These are phyloP conservation scores for Solanum chacoense DNA, from an alignment of 305 asterid genomes.

Conservation along the genomic window DNA sequence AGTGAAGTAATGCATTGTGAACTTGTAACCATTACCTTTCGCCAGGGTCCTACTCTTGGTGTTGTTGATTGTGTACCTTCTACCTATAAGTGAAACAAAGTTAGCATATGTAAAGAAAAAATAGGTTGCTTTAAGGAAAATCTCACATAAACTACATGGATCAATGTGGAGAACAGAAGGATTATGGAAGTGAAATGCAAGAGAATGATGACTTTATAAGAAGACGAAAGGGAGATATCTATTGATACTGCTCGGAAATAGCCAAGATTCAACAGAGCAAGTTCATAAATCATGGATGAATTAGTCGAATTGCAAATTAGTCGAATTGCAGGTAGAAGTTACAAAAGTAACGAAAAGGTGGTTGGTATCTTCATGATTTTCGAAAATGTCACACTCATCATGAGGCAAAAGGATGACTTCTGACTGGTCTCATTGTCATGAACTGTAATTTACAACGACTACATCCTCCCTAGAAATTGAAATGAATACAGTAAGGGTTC, in stretches of 20 bases:
- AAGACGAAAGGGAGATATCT: background rate
- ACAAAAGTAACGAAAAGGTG: background rate
- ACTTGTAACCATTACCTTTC: constrained; percentile 45
- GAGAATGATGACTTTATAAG: background rate
- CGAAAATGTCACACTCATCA: background rate
- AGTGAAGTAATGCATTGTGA: background rate
- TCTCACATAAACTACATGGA: background rate
- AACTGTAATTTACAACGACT: background rate
- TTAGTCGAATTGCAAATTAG: background rate
- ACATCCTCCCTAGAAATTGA: background rate
- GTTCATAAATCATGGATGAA: background rate
- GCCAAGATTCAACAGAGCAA: background rate
- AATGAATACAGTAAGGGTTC: background rate
- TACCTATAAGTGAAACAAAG: constrained; percentile 29
- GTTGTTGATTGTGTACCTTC: constrained; percentile 48
- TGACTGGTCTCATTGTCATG: background rate
- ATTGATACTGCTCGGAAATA: background rate
- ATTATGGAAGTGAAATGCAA: background rate
- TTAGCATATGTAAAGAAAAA: background rate
- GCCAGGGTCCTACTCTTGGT: constrained; percentile 94
- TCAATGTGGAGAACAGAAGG: background rate
- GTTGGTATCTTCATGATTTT: background rate
- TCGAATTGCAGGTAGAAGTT: background rate
- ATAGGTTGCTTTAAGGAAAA: background rate
- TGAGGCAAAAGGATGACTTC: background rate